Base-by-base conservation (phyloP, 805 yeast genomes). In the Myxozyma mucilagina region DNA sequence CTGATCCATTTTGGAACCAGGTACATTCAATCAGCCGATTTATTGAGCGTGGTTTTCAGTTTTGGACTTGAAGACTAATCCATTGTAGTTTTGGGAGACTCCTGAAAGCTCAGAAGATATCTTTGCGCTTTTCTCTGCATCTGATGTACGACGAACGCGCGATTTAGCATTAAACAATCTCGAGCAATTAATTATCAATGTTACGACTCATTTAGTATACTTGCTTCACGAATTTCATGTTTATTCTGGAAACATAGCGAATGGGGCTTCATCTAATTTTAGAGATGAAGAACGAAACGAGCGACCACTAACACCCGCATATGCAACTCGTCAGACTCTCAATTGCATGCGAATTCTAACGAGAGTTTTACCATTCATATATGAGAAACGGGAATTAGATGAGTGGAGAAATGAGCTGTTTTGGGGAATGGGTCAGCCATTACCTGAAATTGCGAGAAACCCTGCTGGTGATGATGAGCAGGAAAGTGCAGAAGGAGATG, bases 321-420 rank as follows among this genome's bases (percentile, higher is more conserved):
- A 38, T 9, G 66, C 66, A 2, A 62, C 66, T 9, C 43, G 47
- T n/a, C 75, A 82, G 63, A 69, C 85, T 10, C 73, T 87, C 50
- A 86, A 84, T 61, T 84, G 90, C 67, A 67, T 87, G 6, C 79
- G 97, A 41, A 72, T 87, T 4, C 72, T 92, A 44, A 83, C 89
- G 2, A 81, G 84, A 61, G 56, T 88, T 3, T 64, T 88, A 20
- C 97, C 97, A 0, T 80, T 83, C 50, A 70, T 87, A 6, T 88
- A 81, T 68, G 96, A 91, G 73, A 70, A 75, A 10, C 76, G 65
- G 50, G 74, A 69, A 31, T 75, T 67, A 66, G 76, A 68, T 56
- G 73, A 74, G 11, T 73, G 73, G 68, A 75, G 72, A 53, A 66
- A 67, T 43, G 69, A 69, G 7, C 67, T 81, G 9, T 78, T 84